phyloP scores from a whole-genome alignment of 805 yeast genomes.

The Starmerella floris region DNA sequence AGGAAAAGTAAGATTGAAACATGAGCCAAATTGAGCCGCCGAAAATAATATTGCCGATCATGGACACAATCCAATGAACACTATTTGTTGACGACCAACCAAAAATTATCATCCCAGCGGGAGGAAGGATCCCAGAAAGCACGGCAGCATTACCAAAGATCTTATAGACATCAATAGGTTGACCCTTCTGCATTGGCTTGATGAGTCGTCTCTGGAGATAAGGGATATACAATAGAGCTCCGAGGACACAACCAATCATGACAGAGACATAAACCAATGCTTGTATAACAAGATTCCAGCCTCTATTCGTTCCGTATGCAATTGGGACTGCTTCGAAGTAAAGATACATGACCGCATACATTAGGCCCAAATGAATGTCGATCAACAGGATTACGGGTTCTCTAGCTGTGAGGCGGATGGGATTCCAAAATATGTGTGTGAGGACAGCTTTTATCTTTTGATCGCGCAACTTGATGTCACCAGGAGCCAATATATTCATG shows the following conservation, averaged over 20 bases:
- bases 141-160: slow-evolving; percentile 26
- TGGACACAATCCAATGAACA: slow-evolving; percentile 42
- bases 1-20: slow-evolving; percentile 42
- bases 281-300: slow-evolving; percentile 36
- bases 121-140: slow-evolving; percentile 33
- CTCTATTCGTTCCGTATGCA: slow-evolving; percentile 34
- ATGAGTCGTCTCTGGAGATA: slow-evolving; percentile 7
- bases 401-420: slow-evolving; percentile 33
- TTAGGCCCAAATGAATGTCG: slow-evolving; percentile 38
- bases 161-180: slow-evolving; percentile 2
- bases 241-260: slow-evolving; percentile 35
- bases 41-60: slow-evolving; percentile 34
- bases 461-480: slow-evolving; percentile 11
- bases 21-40: slow-evolving; percentile 32
- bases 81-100: slow-evolving; percentile 42
- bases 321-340: slow-evolving; percentile 54
- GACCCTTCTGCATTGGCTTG: slow-evolving; percentile 2
- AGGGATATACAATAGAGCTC: slow-evolving; percentile 20
- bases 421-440: slow-evolving; percentile 24
- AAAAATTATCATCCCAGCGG: slow-evolving; percentile 42
- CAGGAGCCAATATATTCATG: slow-evolving; percentile 9
- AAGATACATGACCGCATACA: slow-evolving; percentile 41
- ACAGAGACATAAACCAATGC: slow-evolving; percentile 39
- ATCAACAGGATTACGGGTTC: slow-evolving; percentile 47
- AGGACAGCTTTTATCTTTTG: slow-evolving; percentile 5